These are phyloP conservation scores for Primulina huaijiensis DNA, from an alignment of 257 asterid species.

Conservation along the genomic window DNA sequence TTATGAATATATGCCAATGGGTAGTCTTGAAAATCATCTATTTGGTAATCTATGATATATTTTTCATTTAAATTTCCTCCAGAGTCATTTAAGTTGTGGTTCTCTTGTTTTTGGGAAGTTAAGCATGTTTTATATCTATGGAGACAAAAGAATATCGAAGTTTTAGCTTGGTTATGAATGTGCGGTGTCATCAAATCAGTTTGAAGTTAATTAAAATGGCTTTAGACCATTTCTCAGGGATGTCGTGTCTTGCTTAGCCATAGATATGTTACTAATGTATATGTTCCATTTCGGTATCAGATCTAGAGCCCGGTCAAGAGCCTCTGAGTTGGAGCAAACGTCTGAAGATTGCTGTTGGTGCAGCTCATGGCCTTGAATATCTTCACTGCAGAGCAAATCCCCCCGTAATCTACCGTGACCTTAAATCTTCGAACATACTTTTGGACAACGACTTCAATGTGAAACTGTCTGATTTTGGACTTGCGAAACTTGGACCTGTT, in stretches of 20 bases:
- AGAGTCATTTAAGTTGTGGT: neutral
- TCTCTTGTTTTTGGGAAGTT: neutral
- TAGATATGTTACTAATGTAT: neutral
- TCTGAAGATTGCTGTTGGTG: slow-evolving; percentile 74
- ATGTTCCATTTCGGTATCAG: slow-evolving; percentile 26
- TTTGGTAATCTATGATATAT: slow-evolving; percentile 46
- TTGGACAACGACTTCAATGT: slow-evolving; percentile 73
- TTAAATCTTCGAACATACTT: slow-evolving; percentile 79
- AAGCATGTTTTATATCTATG: neutral
- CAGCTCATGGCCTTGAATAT: slow-evolving; percentile 82
- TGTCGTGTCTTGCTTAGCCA: neutral
- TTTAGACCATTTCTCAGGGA: neutral
- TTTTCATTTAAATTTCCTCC: neutral
- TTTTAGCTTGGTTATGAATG: neutral
- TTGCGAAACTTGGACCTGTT: slow-evolving; percentile 85
- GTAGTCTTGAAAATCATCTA: slow-evolving; percentile 84
- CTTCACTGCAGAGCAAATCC: slow-evolving; percentile 87
- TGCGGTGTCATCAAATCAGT: neutral
- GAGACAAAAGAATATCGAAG: neutral
- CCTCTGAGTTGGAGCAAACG: slow-evolving; percentile 80
- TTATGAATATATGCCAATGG: slow-evolving; percentile 87
- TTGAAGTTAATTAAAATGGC: neutral
- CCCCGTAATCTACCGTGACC: slow-evolving; percentile 80
- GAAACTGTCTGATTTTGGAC: slow-evolving; percentile 87
- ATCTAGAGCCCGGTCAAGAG: slow-evolving; percentile 41